Evolutionary conservation across 1,284 basidiomycete genomes (phyloP), one percentile per base, ranked within the genome.

Genomic region (Earliella scabrosa): DNA sequence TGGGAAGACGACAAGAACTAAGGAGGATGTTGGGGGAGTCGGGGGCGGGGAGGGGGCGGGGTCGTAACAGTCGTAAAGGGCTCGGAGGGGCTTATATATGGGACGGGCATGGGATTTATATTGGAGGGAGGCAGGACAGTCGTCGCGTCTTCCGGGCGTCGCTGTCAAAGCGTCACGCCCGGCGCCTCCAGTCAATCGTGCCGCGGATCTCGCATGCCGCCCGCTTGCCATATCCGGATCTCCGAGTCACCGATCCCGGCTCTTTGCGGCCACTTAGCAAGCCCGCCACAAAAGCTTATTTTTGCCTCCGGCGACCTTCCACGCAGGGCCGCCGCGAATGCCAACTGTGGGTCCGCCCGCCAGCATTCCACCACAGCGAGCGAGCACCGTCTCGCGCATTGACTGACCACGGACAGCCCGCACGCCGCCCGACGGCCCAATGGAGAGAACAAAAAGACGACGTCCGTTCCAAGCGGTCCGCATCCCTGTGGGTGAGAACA

Each of bases 171-270:
- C 50, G 35, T 49, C 41, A 26, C 39, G 26, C 26, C 27, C 52
- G 50, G 50, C 52, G 32, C 43, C 40, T 49, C 24, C 53, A 49
- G 35, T 40, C 60, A 57, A 63, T 63, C 57, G 58, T 23, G 57
- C 57, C 52, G 57, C 50, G 60, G 60, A 62, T 62, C 60, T 62
- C 29, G 54, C 45, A 21, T 18, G 29, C 32, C 35, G 16, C 43
- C 39, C 20, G 29, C 31, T 49, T 26, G 51, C 57, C 49, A 27
- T 47, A 56, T 54, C 53, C 18, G 54, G 49, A 26, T 23, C 39
- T 20, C 45, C 44, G 29, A 55, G 43, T 59, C 57, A 47, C 57
- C 57, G 49, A 40, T 45, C 46, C 53, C 56, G 59, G 52, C 56
- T 50, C 40, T 40, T 52, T 52, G 34, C 55, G 45, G 39, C 21